Evolutionary conservation across 2,329 filamentous ascomycete species (phyloP), one percentile per base, ranked within the genome.

Genomic region (Dothideomycetes sp.): DNA sequence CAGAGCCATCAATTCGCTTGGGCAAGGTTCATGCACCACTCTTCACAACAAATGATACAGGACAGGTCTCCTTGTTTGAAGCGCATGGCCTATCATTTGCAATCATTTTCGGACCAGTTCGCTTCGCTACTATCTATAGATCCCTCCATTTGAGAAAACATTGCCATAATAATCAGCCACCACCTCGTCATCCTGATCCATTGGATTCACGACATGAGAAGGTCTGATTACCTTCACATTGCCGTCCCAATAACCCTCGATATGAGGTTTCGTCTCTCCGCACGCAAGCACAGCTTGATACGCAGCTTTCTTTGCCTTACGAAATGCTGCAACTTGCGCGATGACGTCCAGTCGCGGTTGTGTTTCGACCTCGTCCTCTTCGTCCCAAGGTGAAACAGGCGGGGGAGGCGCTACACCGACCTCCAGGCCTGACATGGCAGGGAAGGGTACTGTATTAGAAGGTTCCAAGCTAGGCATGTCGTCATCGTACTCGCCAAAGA

Each of bases 241-340:
- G 4, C 75, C 75, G 19, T 69, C 65, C 75, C 75, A 79, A 46
- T 73, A 66, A 0, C 75, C 75, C 41, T 75, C 70, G 0, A 75
- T 64, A 11, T 56, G 52, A 15, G 56, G 54, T 3, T 63, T 53
- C 12, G 49, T 40, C 11, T 57, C 59, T 36, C 52, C 56, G 30
- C 51, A 56, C 3, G 53, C 55, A 8, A 53, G n/a, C 19, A 30
- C 45, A 17, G 48, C 43, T 12, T 69, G 60, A 49, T 69, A 73
- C 22, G 66, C 65, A 5, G 60, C 58, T 48, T 70, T 76, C 38
- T 66, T 68, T 11, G 65, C 60, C 37, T 64, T 68, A 18, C 75
- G 62, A 49, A 77, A 79, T 11, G 61, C 60, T 4, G 71, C 66
- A 17, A 79, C 56, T 43, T 72, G 63, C 4, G 64, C 60, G 5